These are phyloP conservation scores for Dactylorhiza incarnata DNA, from an alignment of 106 monocot species.

Conservation along the genomic window DNA sequence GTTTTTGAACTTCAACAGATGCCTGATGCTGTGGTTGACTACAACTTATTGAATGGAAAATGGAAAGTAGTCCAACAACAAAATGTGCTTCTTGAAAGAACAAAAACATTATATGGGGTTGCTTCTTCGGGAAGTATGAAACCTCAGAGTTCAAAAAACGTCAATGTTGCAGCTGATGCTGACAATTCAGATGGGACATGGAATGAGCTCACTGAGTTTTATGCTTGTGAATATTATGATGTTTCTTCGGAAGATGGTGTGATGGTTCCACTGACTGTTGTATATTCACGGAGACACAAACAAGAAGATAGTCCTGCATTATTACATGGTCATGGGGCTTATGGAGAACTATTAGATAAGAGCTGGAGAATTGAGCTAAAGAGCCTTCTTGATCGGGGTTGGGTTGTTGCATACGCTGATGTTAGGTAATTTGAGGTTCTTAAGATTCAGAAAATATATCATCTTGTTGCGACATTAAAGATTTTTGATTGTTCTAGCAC, in stretches of 20 bases:
- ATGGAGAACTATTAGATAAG: slow-evolving; percentile 88
- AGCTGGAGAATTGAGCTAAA: slow-evolving; percentile 86
- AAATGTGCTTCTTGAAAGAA: slow-evolving; percentile 78
- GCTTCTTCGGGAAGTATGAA: slow-evolving; percentile 25
- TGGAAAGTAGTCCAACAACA: slow-evolving; percentile 91
- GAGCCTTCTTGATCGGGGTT: slow-evolving; percentile 97
- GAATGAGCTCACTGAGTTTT: slow-evolving; percentile 92
- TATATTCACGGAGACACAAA: slow-evolving; percentile 73
- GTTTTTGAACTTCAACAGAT: slow-evolving; percentile 40
- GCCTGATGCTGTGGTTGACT: slow-evolving; percentile 96
- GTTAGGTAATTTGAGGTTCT: slow-evolving; percentile 46
- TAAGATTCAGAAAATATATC: not conserved
- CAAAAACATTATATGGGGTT: slow-evolving; percentile 74
- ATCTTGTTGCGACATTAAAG: not conserved
- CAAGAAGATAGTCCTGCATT: slow-evolving; percentile 70
- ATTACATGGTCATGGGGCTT: slow-evolving; percentile 95
- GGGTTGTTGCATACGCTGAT: slow-evolving; percentile 95
- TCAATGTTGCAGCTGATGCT: slow-evolving; percentile 16
- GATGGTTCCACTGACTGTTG: slow-evolving; percentile 67
- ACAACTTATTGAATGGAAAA: slow-evolving; percentile 77
- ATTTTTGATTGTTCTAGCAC: not conserved
- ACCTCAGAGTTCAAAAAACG: slow-evolving; percentile 20
- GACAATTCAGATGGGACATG: slow-evolving; percentile 35
- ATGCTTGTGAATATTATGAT: slow-evolving; percentile 85
- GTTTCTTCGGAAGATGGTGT: slow-evolving; percentile 65